phyloP scores from a whole-genome alignment of 345 rosid genomes.

The Brassica juncea region DNA sequence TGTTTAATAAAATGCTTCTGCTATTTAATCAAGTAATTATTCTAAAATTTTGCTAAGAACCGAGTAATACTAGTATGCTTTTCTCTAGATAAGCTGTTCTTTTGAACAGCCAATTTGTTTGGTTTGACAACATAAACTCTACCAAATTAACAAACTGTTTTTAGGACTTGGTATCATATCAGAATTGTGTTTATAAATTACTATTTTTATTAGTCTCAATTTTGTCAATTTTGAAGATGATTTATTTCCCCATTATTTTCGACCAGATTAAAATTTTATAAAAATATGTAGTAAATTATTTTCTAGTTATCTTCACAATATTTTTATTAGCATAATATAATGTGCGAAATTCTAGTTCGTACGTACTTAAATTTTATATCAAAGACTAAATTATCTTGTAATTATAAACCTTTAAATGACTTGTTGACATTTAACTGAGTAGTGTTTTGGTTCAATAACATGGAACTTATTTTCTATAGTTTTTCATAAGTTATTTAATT shows the following conservation, averaged over 20 bases:
- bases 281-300: background rate
- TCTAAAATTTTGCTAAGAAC: background rate
- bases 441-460: background rate
- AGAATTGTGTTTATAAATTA: background rate
- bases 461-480: background rate
- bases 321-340: background rate
- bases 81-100: background rate
- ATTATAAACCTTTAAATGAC: background rate
- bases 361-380: background rate
- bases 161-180: background rate
- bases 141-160: background rate
- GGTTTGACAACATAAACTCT: background rate
- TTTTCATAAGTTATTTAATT: background rate
- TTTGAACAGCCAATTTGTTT: background rate
- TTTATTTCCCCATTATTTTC: background rate
- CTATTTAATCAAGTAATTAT: background rate
- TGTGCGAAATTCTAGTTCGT: background rate
- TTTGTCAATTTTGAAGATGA: background rate
- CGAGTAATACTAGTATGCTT: background rate
- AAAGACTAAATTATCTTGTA: background rate
- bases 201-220: background rate
- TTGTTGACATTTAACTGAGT: background rate
- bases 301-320: background rate
- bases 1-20: background rate
- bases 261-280: background rate